phyloP scores from a whole-genome alignment of 805 yeast genomes.

The Spathaspora girioi region DNA sequence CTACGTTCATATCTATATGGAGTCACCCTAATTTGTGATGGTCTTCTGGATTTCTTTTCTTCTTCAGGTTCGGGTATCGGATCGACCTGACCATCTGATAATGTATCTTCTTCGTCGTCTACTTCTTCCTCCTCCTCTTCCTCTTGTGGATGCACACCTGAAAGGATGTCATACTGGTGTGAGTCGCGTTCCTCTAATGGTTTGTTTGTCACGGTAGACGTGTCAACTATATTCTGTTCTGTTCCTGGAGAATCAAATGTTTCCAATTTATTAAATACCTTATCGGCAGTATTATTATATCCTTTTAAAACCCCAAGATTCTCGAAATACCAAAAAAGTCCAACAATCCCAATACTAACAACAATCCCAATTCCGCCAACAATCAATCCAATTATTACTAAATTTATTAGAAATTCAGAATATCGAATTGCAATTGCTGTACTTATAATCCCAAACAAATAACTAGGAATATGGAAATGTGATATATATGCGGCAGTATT shows the following conservation, averaged over 20 bases:
- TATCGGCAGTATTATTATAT: neutral
- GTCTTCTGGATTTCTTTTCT: neutral
- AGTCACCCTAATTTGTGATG: constrained; percentile 7
- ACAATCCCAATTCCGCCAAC: neutral
- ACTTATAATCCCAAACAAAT: neutral
- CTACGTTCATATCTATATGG: constrained; percentile 6
- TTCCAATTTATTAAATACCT: neutral
- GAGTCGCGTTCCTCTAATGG: neutral
- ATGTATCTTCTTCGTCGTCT: neutral
- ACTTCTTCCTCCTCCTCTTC: neutral
- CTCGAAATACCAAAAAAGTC: constrained; percentile 1
- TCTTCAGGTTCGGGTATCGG: neutral
- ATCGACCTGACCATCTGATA: neutral
- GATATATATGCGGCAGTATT: neutral
- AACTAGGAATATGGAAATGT: constrained; percentile 3
- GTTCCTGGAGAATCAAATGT: neutral
- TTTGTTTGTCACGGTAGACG: too few relatives aligned
- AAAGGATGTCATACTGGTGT: neutral
- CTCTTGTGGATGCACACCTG: neutral
- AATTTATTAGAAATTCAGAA: neutral
- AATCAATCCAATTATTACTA: neutral
- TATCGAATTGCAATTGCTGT: neutral
- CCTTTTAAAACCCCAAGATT: neutral
- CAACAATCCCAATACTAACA: neutral
- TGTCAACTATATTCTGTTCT: neutral